These are phyloP conservation scores for Saccharomycopsis capsularis DNA, from an alignment of 805 yeast species.

Conservation along the genomic window DNA sequence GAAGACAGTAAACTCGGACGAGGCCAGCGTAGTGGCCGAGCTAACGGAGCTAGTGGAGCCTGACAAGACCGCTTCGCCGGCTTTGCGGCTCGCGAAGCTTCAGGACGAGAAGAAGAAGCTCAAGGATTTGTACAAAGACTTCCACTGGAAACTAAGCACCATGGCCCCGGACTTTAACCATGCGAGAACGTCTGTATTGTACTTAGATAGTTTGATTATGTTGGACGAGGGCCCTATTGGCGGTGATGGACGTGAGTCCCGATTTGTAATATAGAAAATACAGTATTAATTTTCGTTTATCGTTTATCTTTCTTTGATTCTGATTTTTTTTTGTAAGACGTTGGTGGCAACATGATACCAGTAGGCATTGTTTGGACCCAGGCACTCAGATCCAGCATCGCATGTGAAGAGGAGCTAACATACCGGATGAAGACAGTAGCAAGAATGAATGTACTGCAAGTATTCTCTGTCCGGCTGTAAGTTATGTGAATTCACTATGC, in stretches of 20 bases:
- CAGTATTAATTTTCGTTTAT: no score
- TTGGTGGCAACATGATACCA: no score
- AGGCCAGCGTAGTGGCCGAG: neutral
- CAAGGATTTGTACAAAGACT: conserved; percentile 16
- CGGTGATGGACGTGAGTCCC: neutral
- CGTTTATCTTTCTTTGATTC: no score
- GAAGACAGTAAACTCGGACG: neutral
- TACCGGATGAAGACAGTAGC: no score
- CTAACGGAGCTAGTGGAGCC: neutral
- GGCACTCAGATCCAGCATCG: no score
- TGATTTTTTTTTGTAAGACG: no score
- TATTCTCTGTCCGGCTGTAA: no score
- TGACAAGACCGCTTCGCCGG: neutral
- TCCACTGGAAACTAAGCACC: conserved; percentile 20
- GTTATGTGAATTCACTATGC: no score
- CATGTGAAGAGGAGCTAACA: no score
- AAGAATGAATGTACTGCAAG: no score
- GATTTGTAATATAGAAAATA: neutral
- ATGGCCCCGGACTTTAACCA: conserved; percentile 22
- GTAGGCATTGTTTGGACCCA: no score
- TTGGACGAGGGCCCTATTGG: conserved; percentile 5
- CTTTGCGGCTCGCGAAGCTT: neutral
- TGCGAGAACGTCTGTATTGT: conserved; percentile 17
- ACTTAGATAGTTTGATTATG: conserved; percentile 16
- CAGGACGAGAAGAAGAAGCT: conserved; percentile 5